A percentile compares a stretch with the other conserved stretches of the same genome.
phyloP scores from a whole-genome alignment of 371 early-diverging fungal genomes.

The Mortierella sp. region DNA sequence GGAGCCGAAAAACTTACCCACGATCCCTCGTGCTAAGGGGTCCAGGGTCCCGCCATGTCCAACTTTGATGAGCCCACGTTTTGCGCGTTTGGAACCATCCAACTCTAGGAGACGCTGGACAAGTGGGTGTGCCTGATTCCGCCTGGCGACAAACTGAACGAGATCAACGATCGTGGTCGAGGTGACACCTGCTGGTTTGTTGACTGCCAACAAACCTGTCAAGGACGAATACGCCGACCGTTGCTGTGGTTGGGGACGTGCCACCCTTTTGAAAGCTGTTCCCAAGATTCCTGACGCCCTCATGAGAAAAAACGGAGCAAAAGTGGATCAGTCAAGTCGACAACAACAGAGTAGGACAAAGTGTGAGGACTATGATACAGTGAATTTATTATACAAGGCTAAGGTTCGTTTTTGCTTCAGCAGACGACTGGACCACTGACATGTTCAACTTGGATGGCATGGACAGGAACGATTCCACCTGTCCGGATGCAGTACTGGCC shows the following conservation, averaged over 20 bases:
- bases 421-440: no score
- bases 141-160: constrained; percentile 54
- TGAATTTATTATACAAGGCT: background rate
- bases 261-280: background rate
- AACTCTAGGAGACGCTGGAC: constrained; percentile 45
- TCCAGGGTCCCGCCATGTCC: constrained; percentile 75
- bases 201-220: constrained; percentile 64
- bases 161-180: constrained; percentile 58
- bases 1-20: constrained; percentile 49
- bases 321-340: background rate
- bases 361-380: background rate
- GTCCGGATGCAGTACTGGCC: no score
- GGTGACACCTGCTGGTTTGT: constrained; percentile 61
- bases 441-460: no score
- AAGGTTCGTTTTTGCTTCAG: no score
- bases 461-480: no score
- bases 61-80: constrained; percentile 44
- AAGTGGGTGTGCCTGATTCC: constrained; percentile 19
- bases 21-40: constrained; percentile 67
- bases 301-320: background rate
- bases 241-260: background rate
- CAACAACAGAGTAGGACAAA: background rate
- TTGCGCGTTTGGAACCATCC: constrained; percentile 42
- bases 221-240: constrained; percentile 18
- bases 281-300: background rate